These are phyloP conservation scores for Ceratocystis huliohia DNA, from an alignment of 2,329 filamentous ascomycete genomes.

Conservation along the genomic window DNA sequence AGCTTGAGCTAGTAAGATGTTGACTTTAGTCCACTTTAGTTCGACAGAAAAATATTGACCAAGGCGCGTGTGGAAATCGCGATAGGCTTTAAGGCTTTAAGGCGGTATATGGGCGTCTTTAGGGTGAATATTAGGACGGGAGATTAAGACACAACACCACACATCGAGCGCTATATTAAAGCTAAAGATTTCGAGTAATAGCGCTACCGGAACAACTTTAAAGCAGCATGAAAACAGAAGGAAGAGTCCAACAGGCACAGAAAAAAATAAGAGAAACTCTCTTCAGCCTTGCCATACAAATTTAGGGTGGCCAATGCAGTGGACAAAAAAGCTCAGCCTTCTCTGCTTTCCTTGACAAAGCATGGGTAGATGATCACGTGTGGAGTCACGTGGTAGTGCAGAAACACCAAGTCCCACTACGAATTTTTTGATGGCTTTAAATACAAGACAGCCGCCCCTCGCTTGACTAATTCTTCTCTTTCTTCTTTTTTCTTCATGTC, in stretches of 20 bases:
- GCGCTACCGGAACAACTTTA: not conserved
- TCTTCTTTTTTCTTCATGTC: constrained; percentile 57
- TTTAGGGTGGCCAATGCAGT: not conserved
- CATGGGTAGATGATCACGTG: not conserved
- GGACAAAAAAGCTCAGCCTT: constrained; percentile 6
- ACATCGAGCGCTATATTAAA: too few relatives aligned
- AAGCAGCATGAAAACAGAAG: not conserved
- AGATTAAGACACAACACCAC: too few relatives aligned
- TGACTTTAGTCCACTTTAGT: not conserved
- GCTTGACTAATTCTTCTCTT: constrained; percentile 26
- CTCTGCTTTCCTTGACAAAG: not conserved
- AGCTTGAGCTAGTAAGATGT: not conserved
- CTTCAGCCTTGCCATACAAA: constrained; percentile 19
- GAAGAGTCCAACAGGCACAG: not conserved
- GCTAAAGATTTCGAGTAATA: not conserved
- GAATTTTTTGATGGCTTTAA: constrained; percentile 16
- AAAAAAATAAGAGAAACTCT: not conserved
- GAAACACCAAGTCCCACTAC: not conserved
- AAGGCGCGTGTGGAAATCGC: not conserved
- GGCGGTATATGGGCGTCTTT: not conserved
- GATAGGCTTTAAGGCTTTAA: not conserved
- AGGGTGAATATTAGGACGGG: too few relatives aligned
- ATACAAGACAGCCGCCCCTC: constrained; percentile 4
- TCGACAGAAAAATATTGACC: not conserved
- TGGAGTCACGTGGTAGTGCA: not conserved